Evolutionary conservation across 345 rosid species (phyloP).

Genomic region (Eucalyptus marginata): DNA sequence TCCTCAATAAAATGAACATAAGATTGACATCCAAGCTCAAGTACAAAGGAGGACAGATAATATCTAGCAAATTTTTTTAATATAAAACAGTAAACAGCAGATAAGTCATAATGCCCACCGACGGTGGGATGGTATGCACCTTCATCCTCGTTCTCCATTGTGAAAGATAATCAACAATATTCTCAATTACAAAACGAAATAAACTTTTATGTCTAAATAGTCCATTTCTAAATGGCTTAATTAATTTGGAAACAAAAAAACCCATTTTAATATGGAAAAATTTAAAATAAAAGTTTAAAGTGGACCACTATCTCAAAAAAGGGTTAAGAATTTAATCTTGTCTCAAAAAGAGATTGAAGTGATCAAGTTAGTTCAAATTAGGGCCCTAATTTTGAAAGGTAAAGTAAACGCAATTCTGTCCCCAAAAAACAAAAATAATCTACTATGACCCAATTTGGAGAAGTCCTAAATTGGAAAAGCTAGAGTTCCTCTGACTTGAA

Average conservation of each 20-base stretch:
- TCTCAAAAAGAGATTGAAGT: too few relatives aligned
- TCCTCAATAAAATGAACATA: neutral
- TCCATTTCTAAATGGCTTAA: neutral
- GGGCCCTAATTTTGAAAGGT: too few relatives aligned
- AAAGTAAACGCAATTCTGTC: too few relatives aligned
- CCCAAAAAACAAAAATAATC: too few relatives aligned
- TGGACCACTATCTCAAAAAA: too few relatives aligned
- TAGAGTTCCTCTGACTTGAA: too few relatives aligned
- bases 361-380: too few relatives aligned
- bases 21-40: neutral
- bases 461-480: neutral
- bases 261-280: neutral
- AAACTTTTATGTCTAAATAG: accelerated
- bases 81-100: neutral
- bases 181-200: neutral
- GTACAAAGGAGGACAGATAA: neutral
- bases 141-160: neutral
- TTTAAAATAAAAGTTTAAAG: too few relatives aligned
- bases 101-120: neutral
- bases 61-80: neutral
- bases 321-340: too few relatives aligned
- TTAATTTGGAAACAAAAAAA: too few relatives aligned
- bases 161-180: neutral
- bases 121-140: neutral
- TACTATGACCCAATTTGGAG: neutral